Percentiles rank a stretch among this genome's conserved stretches.
Conservation (phyloP, 805 yeast species). For the Pichia deserticola region DNA sequence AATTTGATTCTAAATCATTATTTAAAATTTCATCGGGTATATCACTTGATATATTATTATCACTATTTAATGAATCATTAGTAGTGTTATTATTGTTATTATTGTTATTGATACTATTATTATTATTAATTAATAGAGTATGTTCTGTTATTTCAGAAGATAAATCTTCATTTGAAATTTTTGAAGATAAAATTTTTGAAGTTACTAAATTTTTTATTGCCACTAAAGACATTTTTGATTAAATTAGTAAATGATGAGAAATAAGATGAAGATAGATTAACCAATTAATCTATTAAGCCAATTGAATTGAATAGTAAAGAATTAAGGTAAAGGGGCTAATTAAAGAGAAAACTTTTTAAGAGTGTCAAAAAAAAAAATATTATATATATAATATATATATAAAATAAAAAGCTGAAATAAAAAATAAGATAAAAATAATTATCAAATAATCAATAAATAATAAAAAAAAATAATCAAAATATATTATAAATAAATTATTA, state of each 20-base stretch:
- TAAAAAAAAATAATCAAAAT: too few relatives aligned
- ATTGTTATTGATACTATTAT: neutral
- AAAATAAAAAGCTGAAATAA: too few relatives aligned
- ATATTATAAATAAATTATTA: too few relatives aligned
- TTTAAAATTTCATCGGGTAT: neutral
- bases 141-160: neutral
- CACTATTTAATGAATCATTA: neutral
- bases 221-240: conserved; percentile 5
- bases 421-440: too few relatives aligned
- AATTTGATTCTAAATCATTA: conserved; percentile 5
- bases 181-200: neutral
- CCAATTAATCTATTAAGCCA: neutral
- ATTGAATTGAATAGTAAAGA: neutral
- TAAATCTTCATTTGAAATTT: neutral
- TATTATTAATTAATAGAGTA: neutral
- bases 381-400: too few relatives aligned
- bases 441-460: too few relatives aligned
- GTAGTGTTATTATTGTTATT: neutral
- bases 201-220: conserved; percentile 3
- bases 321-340: neutral
- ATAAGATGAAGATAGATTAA: neutral
- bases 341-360: too few relatives aligned
- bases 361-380: too few relatives aligned
- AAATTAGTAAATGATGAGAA: neutral
- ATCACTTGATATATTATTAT: neutral